phyloP scores from a whole-genome alignment of 2,329 filamentous ascomycete genomes.

The Alternaria triticimaculans region DNA sequence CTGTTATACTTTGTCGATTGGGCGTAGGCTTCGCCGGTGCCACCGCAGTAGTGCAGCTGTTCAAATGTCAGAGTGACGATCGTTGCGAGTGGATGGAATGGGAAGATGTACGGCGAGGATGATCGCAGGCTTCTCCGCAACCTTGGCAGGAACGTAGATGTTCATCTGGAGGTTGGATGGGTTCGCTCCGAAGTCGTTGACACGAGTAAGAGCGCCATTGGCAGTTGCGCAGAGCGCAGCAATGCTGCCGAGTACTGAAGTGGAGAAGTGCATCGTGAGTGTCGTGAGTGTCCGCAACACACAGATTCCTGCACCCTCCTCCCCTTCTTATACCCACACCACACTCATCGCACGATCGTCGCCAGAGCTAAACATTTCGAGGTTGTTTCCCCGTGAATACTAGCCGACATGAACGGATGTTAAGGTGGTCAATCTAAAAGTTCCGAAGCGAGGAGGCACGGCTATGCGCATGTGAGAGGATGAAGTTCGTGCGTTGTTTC shows the following conservation, averaged over 20 bases:
- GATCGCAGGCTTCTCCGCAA: conserved; percentile 57
- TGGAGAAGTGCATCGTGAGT: conserved; percentile 16
- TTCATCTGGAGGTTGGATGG: conserved; percentile 60
- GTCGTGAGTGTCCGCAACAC: not conserved
- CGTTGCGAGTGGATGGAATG: not conserved
- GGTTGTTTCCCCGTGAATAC: not conserved
- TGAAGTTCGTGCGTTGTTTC: not conserved
- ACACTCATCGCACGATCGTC: not conserved
- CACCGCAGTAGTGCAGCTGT: conserved; percentile 38
- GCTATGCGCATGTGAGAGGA: not conserved
- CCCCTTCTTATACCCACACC: not conserved
- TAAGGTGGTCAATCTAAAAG: not conserved
- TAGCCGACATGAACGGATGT: not conserved
- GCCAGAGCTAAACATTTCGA: not conserved
- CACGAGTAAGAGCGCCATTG: conserved; percentile 35
- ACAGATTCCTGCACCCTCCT: not conserved
- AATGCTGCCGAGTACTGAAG: conserved; percentile 1
- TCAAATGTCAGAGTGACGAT: not conserved
- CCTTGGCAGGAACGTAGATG: conserved; percentile 55
- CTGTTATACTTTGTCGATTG: conserved; percentile 30
- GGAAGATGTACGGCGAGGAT: conserved; percentile 60
- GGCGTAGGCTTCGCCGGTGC: conserved; percentile 47
- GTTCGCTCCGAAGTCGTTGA: conserved; percentile 51
- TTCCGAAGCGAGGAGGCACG: not conserved
- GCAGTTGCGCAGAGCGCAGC: conserved; percentile 11